Evolutionary conservation across 192 early-diverging fungal genomes (phyloP), one percentile per base, ranked within the genome.

Genomic region (Diversispora eburnea): DNA sequence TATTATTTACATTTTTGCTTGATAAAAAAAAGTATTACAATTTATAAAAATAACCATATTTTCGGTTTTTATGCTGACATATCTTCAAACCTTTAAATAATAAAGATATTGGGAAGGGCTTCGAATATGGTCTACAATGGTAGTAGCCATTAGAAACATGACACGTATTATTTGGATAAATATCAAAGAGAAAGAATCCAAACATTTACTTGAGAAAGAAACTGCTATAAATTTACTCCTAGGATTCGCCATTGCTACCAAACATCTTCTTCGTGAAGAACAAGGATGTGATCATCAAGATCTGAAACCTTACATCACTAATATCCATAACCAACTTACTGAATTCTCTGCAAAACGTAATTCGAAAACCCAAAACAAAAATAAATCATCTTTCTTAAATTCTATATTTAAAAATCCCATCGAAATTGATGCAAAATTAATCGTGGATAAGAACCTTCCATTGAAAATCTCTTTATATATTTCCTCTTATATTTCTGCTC

Each of bases 31-130:
- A 22, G 33, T 42, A 42, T 43, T 43, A 0, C 13, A 39, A 41
- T 39, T 45, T 17, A n/a, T 63, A 33, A 33, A 33, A 33, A 33
- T 33, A 33, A 33, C 25, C 25, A 43, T 17, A 42, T 52, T 43
- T 22, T 49, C 22, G 33, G 12, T 49, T 49, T 19, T 20, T 33
- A 48, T 73, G 55, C 7, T 13, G 10, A 8, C 82, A 54, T 54
- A 17, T 54, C 13, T 17, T 17, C 12, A 17, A 33, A 33, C 25
- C 25, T 33, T 33, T 54, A 4, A 4, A 54, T 54, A 54, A 88
- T 79, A 90, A 74, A 84, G 94, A 39, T 95, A 88, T 82, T 95
- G 89, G 89, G 96, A 95, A 81, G 96, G 92, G 22, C 88, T 93
- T 57, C 84, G 90, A 71, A 76, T 88, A n/a, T 98, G 94, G 94